Base-by-base conservation (phyloP, 2,329 filamentous ascomycete species). In the Grosmannia clavigera region DNA sequence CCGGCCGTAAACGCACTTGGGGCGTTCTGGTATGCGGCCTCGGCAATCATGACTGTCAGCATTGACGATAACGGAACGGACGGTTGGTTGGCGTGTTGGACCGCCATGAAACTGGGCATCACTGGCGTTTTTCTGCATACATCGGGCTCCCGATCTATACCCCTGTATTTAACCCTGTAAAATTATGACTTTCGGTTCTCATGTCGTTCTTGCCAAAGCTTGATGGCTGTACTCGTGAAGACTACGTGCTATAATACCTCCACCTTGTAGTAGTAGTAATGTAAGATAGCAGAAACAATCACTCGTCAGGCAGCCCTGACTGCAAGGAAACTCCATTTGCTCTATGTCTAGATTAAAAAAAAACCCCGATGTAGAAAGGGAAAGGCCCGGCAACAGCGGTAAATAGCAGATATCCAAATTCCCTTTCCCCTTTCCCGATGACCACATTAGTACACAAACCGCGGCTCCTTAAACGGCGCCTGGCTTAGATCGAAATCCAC, bases 391-490 rank as follows among this genome's bases (percentile, higher is more conserved):
- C 46, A 50, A 40, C 38, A 40, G 35, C 38, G 9, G 33, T 35
- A 35, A 40, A 40, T 16, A 40, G 38, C 38, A 40, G 12, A 16
- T 16, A 16, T 40, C 48, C 48, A 51, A 51, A 6, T 25, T 12
- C 12, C 48, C 7, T 29, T 4, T 27, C 29, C 51, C 22, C 22
- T 22, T 31, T 7, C 31, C 31, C 31, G 7, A 29, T 33, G 31
- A 27, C 27, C 29, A 5, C 22, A 12, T 35, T 60, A 69, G 19
- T 66, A 68, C 35, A 68, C 33, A 19, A 67, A 61, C 62, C 64
- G 63, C 14, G 65, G 65, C 63, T 70, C 69, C n/a, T 62, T 51
- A 25, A 69, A 65, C 11, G 69, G 68, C 51, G 67, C 66, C 50
- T 61, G 61, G 58, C 66, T 64, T 27, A 68, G 56, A 1, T 68